These are phyloP conservation scores for Trametes coccinea DNA, from an alignment of 768 basidiomycete genomes.

Conservation along the genomic window DNA sequence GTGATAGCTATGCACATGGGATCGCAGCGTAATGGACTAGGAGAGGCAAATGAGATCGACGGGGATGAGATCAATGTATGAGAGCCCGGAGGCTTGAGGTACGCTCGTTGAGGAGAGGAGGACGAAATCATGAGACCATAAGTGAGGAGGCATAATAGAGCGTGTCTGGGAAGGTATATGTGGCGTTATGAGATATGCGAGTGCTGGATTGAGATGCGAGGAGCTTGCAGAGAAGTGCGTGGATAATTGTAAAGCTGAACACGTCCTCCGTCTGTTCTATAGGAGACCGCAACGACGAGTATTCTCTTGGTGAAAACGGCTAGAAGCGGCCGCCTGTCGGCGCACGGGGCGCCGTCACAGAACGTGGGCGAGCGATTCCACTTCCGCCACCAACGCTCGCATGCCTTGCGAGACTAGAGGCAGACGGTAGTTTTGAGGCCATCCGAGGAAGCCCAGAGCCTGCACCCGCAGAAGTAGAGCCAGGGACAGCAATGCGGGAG, in stretches of 20 bases:
- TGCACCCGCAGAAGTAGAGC: background rate
- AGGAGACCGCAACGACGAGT: no score
- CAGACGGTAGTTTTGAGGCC: conserved; percentile 24
- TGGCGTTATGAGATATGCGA: no score
- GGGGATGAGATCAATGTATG: background rate
- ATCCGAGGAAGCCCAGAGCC: conserved; percentile 25
- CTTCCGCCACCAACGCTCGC: conserved; percentile 2
- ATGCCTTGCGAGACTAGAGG: background rate
- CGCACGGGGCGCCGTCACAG: conserved; percentile 8
- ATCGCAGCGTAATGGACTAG: background rate
- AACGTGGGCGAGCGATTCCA: background rate
- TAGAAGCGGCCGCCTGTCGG: conserved; percentile 10
- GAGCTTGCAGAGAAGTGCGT: no score
- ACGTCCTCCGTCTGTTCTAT: no score
- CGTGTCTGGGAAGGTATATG: no score
- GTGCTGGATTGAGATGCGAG: no score
- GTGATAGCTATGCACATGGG: conserved; percentile 15
- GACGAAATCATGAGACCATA: no score
- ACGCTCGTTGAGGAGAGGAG: background rate
- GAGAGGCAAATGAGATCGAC: background rate
- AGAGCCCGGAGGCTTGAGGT: no score
- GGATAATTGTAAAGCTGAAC: no score
- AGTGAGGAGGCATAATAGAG: no score
- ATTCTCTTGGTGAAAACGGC: no score
- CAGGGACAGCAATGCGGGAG: conserved; percentile 7